phyloP scores from a whole-genome alignment of 2,329 filamentous ascomycete species.

The Arthrobotrys entomopaga region DNA sequence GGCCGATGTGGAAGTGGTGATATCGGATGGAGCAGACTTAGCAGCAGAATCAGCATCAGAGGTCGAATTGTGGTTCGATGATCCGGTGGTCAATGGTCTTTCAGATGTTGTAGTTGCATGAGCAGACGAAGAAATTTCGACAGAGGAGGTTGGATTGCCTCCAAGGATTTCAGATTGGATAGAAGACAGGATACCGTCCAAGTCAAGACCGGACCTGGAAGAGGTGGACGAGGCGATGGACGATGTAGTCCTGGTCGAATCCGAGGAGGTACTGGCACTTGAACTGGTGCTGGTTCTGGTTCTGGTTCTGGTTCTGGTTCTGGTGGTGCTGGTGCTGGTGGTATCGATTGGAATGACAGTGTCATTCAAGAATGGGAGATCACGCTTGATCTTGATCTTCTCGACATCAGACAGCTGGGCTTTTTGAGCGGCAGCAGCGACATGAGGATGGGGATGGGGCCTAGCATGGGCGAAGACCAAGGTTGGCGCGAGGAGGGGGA shows the following conservation, averaged over 20 bases:
- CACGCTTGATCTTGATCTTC: constrained; percentile 37
- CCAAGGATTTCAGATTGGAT: constrained; percentile 42
- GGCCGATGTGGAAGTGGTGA: constrained; percentile 42
- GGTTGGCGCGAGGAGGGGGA: constrained; percentile 45
- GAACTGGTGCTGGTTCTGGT: neutral
- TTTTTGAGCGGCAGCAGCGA: too few relatives aligned
- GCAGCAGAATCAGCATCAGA: constrained; percentile 33
- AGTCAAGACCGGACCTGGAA: constrained; percentile 20
- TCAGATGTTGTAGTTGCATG: constrained; percentile 10
- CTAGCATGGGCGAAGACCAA: constrained; percentile 47
- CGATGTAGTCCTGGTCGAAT: constrained; percentile 37
- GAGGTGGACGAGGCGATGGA: constrained; percentile 10
- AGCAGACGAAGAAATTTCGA: constrained; percentile 36
- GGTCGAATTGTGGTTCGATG: constrained; percentile 10
- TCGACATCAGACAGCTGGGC: constrained; percentile 29
- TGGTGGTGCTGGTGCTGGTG: too few relatives aligned
- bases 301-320: too few relatives aligned
- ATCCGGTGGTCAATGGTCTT: neutral
- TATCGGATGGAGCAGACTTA: constrained; percentile 32
- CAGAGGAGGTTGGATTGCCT: constrained; percentile 28
- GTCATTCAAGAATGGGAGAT: constrained; percentile 26
- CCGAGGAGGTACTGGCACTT: constrained; percentile 14
- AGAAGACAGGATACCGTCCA: constrained; percentile 39
- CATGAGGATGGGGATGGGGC: constrained; percentile 44
- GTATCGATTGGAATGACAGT: constrained; percentile 10